Percentiles rank a stretch among this genome's conserved stretches.
Conservation (phyloP, 2,329 filamentous ascomycete genomes). For the Endoconidiophora laricicola region DNA sequence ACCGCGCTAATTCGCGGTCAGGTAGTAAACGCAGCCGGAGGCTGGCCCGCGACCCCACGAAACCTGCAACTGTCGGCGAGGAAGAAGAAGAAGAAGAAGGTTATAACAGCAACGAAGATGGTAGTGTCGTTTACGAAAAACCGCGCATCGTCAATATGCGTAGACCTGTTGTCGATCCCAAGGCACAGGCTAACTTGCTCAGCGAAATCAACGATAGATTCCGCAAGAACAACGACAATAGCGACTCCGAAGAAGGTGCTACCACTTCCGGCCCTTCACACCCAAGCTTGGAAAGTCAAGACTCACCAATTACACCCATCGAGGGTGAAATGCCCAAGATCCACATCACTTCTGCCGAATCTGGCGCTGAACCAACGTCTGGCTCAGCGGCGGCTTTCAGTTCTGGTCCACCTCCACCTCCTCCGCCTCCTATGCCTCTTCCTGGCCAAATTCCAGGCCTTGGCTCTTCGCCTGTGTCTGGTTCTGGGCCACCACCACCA, state of each 20-base stretch:
- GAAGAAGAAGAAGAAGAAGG: slow-evolving; percentile 25
- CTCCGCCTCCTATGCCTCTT: slow-evolving; percentile 26
- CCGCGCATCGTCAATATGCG: slow-evolving; percentile 65
- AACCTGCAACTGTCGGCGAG: slow-evolving; percentile 15
- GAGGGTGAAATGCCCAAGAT: slow-evolving; percentile 45
- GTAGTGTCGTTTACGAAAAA: slow-evolving; percentile 56
- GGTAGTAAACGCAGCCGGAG: slow-evolving; percentile 40
- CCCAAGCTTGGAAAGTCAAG: slow-evolving; percentile 52
- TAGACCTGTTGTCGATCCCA: slow-evolving; percentile 49
- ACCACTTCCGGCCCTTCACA: slow-evolving; percentile 60
- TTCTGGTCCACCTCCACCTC: slow-evolving; percentile 19
- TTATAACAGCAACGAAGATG: slow-evolving; percentile 31
- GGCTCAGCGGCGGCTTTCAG: slow-evolving; percentile 21
- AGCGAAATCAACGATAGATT: slow-evolving; percentile 56
- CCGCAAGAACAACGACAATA: slow-evolving; percentile 33
- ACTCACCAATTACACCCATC: slow-evolving; percentile 46
- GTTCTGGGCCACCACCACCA: slow-evolving; percentile 32
- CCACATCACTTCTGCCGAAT: slow-evolving; percentile 30
- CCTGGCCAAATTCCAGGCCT: slow-evolving; percentile 13
- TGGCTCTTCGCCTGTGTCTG: slow-evolving; percentile 21
- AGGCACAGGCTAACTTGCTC: slow-evolving; percentile 55
- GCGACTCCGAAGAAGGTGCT: slow-evolving; percentile 56
- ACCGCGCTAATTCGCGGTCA: slow-evolving; percentile 38
- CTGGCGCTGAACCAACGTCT: slow-evolving; percentile 17
- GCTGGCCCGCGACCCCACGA: slow-evolving; percentile 20